Conservation (phyloP, 306 rosid genomes). For the Canavalia gladiata region DNA sequence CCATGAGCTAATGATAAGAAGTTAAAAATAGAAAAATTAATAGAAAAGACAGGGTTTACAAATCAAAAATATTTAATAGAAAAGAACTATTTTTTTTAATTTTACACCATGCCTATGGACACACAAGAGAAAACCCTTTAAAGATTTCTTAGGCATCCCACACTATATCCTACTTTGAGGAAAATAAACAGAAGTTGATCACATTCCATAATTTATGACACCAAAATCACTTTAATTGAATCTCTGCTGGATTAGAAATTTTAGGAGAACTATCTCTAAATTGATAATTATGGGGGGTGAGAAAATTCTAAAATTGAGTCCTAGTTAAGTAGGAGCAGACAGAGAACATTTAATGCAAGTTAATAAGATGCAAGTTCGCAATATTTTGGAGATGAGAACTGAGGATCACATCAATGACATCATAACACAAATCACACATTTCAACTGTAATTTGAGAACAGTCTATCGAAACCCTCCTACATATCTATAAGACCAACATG, state of each 20-base stretch:
- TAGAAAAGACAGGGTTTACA: not conserved
- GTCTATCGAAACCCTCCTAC: not conserved
- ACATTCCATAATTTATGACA: slow-evolving; percentile 20
- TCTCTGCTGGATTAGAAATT: not conserved
- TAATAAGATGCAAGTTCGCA: not conserved
- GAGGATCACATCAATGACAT: slow-evolving; percentile 25
- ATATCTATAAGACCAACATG: slow-evolving; percentile 13
- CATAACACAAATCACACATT: not conserved
- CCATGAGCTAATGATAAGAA: not conserved
- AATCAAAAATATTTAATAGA: too few relatives aligned
- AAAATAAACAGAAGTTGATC: not conserved
- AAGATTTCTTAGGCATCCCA: slow-evolving; percentile 2
- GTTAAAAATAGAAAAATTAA: not conserved
- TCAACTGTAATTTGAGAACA: not conserved
- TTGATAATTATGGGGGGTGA: not conserved
- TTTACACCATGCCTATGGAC: not conserved
- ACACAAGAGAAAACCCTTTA: not conserved
- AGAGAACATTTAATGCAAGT: not conserved
- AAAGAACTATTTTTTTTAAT: too few relatives aligned
- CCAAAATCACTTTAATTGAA: slow-evolving; percentile 16
- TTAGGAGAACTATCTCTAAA: not conserved
- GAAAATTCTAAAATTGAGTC: not conserved
- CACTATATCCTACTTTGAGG: slow-evolving; percentile 32
- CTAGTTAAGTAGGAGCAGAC: not conserved
- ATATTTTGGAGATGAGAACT: slow-evolving; percentile 18